Percentiles rank a stretch among this genome's conserved stretches.
Conservation (phyloP, 2,329 filamentous ascomycete genomes). For the Neonectria coccinea region DNA sequence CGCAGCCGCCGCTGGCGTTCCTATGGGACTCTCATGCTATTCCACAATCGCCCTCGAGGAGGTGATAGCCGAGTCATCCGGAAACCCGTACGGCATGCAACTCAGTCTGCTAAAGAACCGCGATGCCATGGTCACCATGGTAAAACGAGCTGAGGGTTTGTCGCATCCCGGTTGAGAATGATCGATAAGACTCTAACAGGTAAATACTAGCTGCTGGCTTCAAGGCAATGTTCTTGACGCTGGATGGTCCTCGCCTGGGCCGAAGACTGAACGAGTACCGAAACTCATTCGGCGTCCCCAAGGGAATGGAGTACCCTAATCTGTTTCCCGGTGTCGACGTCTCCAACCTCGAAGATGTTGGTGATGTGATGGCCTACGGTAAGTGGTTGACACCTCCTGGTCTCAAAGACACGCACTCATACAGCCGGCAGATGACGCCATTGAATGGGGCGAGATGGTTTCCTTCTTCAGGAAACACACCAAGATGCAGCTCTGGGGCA, state of each 20-base stretch:
- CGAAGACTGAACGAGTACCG: slow-evolving; percentile 40
- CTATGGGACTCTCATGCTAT: slow-evolving; percentile 30
- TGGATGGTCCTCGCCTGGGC: slow-evolving; percentile 42
- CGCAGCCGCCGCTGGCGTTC: slow-evolving; percentile 19
- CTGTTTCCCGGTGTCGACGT: slow-evolving; percentile 27
- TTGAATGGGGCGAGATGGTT: slow-evolving; percentile 25
- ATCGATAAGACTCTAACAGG: background rate
- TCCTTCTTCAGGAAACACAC: slow-evolving; percentile 27
- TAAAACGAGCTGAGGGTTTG: slow-evolving; percentile 29
- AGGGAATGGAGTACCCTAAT: slow-evolving; percentile 35
- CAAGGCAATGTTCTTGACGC: slow-evolving; percentile 46
- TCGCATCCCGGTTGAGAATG: background rate
- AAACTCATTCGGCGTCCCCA: slow-evolving; percentile 39
- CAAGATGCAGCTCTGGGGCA: slow-evolving; percentile 30
- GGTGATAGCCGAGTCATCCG: slow-evolving; percentile 32
- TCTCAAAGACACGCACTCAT: background rate
- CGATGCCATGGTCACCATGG: slow-evolving; percentile 23
- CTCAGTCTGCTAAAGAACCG: slow-evolving; percentile 29
- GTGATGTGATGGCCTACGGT: slow-evolving; percentile 27
- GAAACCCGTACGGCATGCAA: slow-evolving; percentile 32
- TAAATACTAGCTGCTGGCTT: slow-evolving; percentile 30
- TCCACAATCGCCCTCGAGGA: slow-evolving; percentile 28
- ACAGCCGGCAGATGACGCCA: slow-evolving; percentile 10
- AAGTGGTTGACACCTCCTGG: background rate
- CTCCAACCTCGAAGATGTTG: slow-evolving; percentile 21